phyloP scores from a whole-genome alignment of 208 protist species.

The Naegleria fowleri region DNA sequence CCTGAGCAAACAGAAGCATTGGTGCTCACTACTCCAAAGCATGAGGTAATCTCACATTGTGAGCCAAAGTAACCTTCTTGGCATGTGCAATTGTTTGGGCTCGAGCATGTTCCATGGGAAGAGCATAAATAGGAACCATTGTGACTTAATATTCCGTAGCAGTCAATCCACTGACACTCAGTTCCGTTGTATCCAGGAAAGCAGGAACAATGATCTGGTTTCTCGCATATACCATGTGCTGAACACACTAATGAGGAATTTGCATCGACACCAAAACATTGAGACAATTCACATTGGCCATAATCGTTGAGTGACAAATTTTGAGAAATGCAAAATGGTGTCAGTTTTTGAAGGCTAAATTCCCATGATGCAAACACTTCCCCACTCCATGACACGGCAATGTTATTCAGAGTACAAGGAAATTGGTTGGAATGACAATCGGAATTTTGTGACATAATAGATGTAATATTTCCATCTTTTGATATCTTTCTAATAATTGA shows the following conservation, averaged over 20 bases:
- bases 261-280: not conserved
- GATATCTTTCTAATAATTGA: too few relatives aligned
- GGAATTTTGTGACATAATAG: too few relatives aligned
- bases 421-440: too few relatives aligned
- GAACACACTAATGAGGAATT: not conserved
- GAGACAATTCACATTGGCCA: not conserved
- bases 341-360: too few relatives aligned
- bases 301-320: too few relatives aligned
- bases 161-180: not conserved
- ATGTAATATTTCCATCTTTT: too few relatives aligned
- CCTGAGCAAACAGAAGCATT: not conserved
- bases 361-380: too few relatives aligned
- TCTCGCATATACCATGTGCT: not conserved
- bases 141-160: not conserved
- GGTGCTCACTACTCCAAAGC: not conserved
- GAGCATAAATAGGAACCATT: not conserved
- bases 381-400: too few relatives aligned
- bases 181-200: not conserved
- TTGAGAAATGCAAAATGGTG: too few relatives aligned
- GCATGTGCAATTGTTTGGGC: not conserved
- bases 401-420: too few relatives aligned
- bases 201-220: not conserved
- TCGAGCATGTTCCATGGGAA: not conserved
- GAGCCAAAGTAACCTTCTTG: not conserved
- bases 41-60: not conserved